phyloP scores from a whole-genome alignment of 2,329 filamentous ascomycete genomes.

The Pseudogymnoascus sp. region DNA sequence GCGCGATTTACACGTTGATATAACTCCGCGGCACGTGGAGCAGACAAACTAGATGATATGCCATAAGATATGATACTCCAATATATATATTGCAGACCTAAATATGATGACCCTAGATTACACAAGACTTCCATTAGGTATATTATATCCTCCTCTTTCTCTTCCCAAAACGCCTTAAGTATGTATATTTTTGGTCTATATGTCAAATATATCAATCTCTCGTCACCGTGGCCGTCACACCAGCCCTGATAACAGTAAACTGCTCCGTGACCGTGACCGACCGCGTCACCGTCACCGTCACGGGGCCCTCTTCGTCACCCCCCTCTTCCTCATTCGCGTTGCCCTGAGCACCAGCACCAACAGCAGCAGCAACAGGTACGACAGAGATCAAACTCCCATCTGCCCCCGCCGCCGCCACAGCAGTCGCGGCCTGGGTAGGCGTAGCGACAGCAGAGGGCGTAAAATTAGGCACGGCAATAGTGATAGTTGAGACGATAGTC shows the following conservation, averaged over 20 bases:
- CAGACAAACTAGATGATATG: not conserved
- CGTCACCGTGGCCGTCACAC: not conserved
- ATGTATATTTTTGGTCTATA: not conserved
- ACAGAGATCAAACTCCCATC: slow-evolving; percentile 1
- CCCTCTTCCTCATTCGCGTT: not conserved
- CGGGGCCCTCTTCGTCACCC: not conserved
- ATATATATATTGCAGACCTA: not conserved
- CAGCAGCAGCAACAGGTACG: not conserved
- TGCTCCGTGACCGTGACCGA: slow-evolving; percentile 8
- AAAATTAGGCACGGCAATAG: not conserved
- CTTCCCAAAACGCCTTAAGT: not conserved
- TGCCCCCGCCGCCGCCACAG: not conserved
- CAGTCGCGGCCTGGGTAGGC: not conserved
- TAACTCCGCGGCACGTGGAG: not conserved
- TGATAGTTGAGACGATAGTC: not conserved
- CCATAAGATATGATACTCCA: not conserved
- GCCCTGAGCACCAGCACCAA: not conserved
- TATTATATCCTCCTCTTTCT: not conserved
- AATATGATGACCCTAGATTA: not conserved
- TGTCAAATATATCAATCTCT: not conserved
- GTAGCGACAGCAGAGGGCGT: not conserved
- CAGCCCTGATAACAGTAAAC: not conserved
- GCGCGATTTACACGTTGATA: not conserved
- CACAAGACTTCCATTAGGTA: not conserved
- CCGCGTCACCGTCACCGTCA: slow-evolving; percentile 10